These are phyloP conservation scores for Syncephalastrum monosporum DNA, from an alignment of 371 early-diverging fungal species.

Conservation along the genomic window DNA sequence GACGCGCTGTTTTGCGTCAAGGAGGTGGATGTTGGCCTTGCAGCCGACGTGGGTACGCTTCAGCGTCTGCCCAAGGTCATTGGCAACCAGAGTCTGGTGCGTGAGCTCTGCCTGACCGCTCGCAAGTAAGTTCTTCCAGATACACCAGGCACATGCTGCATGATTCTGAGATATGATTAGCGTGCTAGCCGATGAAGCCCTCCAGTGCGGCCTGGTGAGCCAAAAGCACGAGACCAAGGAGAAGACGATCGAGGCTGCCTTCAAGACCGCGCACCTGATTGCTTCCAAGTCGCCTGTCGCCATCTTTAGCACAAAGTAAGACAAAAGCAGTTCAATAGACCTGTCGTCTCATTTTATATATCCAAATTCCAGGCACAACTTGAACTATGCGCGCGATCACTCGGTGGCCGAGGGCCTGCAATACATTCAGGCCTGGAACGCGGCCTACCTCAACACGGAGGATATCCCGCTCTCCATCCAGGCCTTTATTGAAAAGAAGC, in stretches of 20 bases:
- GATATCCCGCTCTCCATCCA: conserved; percentile 61
- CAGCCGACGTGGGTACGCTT: conserved; percentile 88
- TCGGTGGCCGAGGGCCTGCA: conserved; percentile 83
- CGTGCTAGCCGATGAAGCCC: conserved; percentile 77
- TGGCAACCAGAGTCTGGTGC: conserved; percentile 87
- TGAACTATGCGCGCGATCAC: conserved; percentile 92
- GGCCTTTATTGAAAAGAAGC: conserved; percentile 57
- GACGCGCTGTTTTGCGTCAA: conserved; percentile 86
- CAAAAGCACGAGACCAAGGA: conserved; percentile 61
- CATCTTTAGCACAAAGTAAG: conserved; percentile 81
- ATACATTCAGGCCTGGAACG: conserved; percentile 91
- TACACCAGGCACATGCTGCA: neutral
- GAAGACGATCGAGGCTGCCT: conserved; percentile 59
- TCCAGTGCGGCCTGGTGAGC: conserved; percentile 78
- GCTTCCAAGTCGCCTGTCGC: conserved; percentile 93
- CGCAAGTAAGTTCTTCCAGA: conserved; percentile 52
- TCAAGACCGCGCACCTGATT: conserved; percentile 73
- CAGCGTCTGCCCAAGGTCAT: conserved; percentile 94
- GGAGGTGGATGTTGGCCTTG: conserved; percentile 91
- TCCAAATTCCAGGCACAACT: conserved; percentile 66
- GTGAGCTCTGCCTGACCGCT: conserved; percentile 87
- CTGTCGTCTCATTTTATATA: too few species aligned
- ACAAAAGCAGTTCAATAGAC: too few species aligned
- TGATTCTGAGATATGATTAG: conserved; percentile 19
- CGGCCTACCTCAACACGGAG: conserved; percentile 77